Evolutionary conservation across 1,284 basidiomycete species (phyloP), one percentile per base, ranked within the genome.

Genomic region (Cutaneotrichosporon spelunceum): DNA sequence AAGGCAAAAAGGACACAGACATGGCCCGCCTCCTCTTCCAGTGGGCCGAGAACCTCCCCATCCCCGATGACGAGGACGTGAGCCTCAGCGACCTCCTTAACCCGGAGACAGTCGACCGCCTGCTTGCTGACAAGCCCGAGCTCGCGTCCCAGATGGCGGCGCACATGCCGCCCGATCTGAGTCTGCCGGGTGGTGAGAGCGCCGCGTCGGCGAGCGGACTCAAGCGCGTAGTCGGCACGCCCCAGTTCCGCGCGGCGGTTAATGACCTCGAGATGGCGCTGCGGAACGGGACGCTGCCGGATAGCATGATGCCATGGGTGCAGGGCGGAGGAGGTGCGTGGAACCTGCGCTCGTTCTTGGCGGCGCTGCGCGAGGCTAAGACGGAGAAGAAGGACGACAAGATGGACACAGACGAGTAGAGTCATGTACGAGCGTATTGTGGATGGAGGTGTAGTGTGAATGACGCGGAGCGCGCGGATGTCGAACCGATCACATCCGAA

Each of bases 171-270:
- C 58, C 71, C 13, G 68, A 66, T 30, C 65, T 77, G n/a, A 54
- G 63, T 19, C 65, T 76, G 16, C 53, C 56, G 4, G 58, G 49
- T 24, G 61, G 62, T 24, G 59, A 54, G 34, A 50, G 33, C n/a
- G 47, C 29, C 14, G 42, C 47, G 19, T 66, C 72, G 2, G 65
- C 67, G 0, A 44, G 70, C 2, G 72, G 75, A 30, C 62, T 79
- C 13, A 62, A 72, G 26, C 71, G 72, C n/a, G 69, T 79, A 57
- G 66, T 79, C 21, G 65, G 72, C 23, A 70, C 75, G 1, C 75
- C 76, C 3, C 77, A 78, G 60, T 76, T 77, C 68, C 72, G 67
- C 24, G 74, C 78, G 61, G 77, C 77, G 4, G 72, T 78, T 19
- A 65, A 66, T 11, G 68, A 65, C 53, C 70, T 79, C n/a, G 78